These are phyloP conservation scores for Juncus inflexus DNA, from an alignment of 176 grass and related monocot genomes.

Conservation along the genomic window DNA sequence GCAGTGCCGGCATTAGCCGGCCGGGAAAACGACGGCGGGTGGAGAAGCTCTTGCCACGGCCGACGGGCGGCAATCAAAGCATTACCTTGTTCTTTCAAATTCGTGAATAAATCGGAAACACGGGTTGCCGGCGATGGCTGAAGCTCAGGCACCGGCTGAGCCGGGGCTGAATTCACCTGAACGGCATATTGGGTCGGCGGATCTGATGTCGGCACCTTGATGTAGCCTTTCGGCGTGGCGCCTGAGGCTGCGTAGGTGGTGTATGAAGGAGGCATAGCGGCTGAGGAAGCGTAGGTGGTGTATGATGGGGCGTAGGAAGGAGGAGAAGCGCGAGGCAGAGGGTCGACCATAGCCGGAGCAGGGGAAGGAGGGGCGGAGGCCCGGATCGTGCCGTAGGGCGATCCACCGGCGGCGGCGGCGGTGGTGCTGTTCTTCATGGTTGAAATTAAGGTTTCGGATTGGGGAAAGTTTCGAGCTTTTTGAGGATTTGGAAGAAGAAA, in stretches of 20 bases:
- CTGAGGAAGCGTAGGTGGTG: neutral
- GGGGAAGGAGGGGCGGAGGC: conserved; percentile 21
- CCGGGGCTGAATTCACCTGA: neutral
- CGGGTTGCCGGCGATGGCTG: conserved; percentile 38
- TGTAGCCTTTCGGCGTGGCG: conserved; percentile 16
- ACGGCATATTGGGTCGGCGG: conserved; percentile 20
- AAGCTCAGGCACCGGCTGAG: conserved; percentile 17
- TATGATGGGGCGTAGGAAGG: conserved; percentile 14
- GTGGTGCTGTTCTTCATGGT: conserved; percentile 11
- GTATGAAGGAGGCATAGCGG: neutral
- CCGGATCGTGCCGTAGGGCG: conserved; percentile 20
- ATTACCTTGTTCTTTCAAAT: conserved; percentile 66
- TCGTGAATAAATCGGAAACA: conserved; percentile 53
- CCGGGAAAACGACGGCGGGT: conserved; percentile 51
- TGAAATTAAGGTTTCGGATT: neutral
- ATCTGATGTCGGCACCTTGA: conserved; percentile 42
- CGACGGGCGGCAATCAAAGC: conserved; percentile 58
- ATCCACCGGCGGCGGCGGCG: neutral
- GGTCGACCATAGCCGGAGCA: conserved; percentile 12
- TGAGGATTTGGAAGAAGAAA: neutral
- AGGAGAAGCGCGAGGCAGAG: neutral
- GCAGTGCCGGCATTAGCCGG: conserved; percentile 54
- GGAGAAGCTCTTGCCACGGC: conserved; percentile 72
- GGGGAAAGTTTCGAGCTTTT: neutral
- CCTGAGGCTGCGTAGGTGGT: conserved; percentile 16